Evolutionary conservation across 2,329 filamentous ascomycete genomes (phyloP).

Genomic region (Aspergillus nomiae): DNA sequence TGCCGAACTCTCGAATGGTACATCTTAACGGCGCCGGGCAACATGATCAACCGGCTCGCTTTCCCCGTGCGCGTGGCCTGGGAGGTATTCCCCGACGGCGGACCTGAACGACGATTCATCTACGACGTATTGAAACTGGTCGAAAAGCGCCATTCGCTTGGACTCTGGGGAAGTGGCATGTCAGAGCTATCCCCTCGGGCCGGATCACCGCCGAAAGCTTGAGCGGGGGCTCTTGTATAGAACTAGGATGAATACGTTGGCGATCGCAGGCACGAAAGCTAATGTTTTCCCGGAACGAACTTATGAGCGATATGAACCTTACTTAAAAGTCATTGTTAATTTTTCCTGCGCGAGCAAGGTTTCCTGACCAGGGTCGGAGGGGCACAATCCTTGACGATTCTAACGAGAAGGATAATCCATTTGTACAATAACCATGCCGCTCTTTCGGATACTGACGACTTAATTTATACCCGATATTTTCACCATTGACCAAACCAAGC

Average conservation of each 20-base stretch:
- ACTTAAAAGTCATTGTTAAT: not conserved
- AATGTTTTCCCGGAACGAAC: not conserved
- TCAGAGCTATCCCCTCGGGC: slow-evolving; percentile 34
- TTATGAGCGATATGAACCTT: not conserved
- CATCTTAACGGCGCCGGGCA: slow-evolving; percentile 36
- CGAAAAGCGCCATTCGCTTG: slow-evolving; percentile 36
- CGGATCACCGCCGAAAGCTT: slow-evolving; percentile 25
- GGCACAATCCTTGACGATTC: not conserved
- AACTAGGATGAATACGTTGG: not conserved
- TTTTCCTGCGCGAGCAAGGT: not conserved
- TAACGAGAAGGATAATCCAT: not conserved
- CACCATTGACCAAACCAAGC: not conserved
- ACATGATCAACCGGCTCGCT: slow-evolving; percentile 44
- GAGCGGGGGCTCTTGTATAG: not conserved
- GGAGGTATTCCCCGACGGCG: slow-evolving; percentile 37
- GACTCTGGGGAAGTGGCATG: slow-evolving; percentile 40
- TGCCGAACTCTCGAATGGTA: slow-evolving; percentile 40
- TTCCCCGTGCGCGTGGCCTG: slow-evolving; percentile 41
- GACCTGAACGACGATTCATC: slow-evolving; percentile 36
- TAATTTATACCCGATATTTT: not conserved
- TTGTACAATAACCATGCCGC: not conserved
- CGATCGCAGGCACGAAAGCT: not conserved
- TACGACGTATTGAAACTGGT: slow-evolving; percentile 36
- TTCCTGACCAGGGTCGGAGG: not conserved
- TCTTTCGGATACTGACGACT: not conserved